phyloP scores from a whole-genome alignment of 352 stramenopile species.

The Bremia lactucae region DNA sequence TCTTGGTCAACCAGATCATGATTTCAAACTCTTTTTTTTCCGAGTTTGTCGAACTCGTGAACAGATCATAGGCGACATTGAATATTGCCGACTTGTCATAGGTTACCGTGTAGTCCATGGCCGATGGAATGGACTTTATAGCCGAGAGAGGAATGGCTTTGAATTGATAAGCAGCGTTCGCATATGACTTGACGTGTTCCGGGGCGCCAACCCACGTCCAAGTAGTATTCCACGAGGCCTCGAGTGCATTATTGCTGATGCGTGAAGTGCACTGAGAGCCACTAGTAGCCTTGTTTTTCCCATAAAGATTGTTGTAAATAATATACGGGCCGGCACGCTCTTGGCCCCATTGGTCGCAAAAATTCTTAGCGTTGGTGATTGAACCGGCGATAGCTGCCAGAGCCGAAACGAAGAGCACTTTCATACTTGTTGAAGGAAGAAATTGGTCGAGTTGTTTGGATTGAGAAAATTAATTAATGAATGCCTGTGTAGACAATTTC shows the following conservation, averaged over 20 bases:
- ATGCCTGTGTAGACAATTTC: too few relatives aligned
- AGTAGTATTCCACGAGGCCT: constrained; percentile 28
- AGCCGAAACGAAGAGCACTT: constrained; percentile 18
- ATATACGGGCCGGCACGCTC: constrained; percentile 26
- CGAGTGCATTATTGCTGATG: constrained; percentile 18
- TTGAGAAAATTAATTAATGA: too few relatives aligned
- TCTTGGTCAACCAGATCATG: constrained; percentile 33
- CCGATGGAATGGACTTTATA: constrained; percentile 31
- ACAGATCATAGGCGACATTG: constrained; percentile 31
- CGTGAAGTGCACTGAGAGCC: constrained; percentile 32
- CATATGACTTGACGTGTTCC: constrained; percentile 32
- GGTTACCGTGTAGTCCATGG: constrained; percentile 28
- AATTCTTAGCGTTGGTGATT: constrained; percentile 9
- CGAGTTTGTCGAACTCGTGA: constrained; percentile 22
- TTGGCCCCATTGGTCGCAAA: constrained; percentile 31
- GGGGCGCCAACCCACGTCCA: constrained; percentile 27
- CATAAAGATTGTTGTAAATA: constrained; percentile 45
- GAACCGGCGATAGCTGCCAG: constrained; percentile 11
- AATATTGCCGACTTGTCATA: constrained; percentile 24
- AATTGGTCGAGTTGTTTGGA: too few relatives aligned
- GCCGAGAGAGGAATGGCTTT: constrained; percentile 20
- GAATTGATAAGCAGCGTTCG: constrained; percentile 34
- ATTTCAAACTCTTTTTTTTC: constrained; percentile 35
- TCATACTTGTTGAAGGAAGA: constrained; percentile 19
- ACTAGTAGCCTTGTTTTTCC: constrained; percentile 7